Conservation (phyloP, 2,329 filamentous ascomycete species). For the Pseudomassariella vexata region DNA sequence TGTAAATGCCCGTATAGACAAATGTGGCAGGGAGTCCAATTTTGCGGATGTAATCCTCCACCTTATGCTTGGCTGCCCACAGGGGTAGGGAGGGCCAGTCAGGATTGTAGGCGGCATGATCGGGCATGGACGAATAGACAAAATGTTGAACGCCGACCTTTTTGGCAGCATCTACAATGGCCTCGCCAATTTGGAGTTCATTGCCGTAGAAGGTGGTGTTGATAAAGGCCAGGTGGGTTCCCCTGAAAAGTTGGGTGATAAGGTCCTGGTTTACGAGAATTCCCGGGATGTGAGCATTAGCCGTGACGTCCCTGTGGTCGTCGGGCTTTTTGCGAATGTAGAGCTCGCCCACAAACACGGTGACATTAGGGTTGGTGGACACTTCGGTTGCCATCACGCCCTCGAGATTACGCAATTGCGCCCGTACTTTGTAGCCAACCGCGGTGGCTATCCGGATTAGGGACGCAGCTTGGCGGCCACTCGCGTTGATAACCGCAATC, state of each 20-base stretch:
- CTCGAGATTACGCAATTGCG: constrained; percentile 81
- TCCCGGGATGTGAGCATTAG: constrained; percentile 56
- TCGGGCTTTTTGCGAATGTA: constrained; percentile 50
- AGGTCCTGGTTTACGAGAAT: constrained; percentile 66
- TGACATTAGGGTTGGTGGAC: constrained; percentile 69
- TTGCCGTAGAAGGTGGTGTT: constrained; percentile 98
- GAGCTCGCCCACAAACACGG: constrained; percentile 58
- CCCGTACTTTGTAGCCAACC: constrained; percentile 87
- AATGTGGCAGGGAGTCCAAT: constrained; percentile 83
- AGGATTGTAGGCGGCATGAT: constrained; percentile 75
- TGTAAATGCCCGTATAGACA: constrained; percentile 95
- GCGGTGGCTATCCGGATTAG: constrained; percentile 91
- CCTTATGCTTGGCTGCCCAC: constrained; percentile 87
- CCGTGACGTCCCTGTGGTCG: constrained; percentile 59
- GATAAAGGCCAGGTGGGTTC: constrained; percentile 86
- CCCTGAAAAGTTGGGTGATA: constrained; percentile 73
- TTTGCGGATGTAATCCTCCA: constrained; percentile 85
- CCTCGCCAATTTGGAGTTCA: constrained; percentile 83
- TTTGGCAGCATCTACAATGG: constrained; percentile 84
- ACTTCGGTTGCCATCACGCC: constrained; percentile 87
- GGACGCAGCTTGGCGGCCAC: constrained; percentile 90
- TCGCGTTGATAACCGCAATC: constrained; percentile 91
- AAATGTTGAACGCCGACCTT: constrained; percentile 81
- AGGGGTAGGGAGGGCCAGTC: constrained; percentile 79
- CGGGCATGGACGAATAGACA: constrained; percentile 95